phyloP scores from a whole-genome alignment of 495 filamentous ascomycete genomes.

The Penicillium bovifimosum region DNA sequence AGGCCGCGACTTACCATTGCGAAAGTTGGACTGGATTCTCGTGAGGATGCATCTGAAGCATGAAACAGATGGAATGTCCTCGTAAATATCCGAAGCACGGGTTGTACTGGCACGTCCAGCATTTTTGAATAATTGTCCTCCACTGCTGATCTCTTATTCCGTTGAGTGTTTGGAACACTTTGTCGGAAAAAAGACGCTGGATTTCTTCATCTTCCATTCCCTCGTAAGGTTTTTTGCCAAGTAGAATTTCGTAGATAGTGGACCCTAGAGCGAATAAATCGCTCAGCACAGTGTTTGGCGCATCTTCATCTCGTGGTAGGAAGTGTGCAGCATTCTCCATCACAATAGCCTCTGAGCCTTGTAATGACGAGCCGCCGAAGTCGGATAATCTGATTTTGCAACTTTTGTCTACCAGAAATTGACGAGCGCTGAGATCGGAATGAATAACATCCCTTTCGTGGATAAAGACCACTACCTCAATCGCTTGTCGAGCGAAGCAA shows the following conservation, averaged over 20 bases:
- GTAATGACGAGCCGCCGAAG: conserved; percentile 30
- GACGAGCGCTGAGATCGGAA: conserved; percentile 6
- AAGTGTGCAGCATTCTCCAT: conserved; percentile 3
- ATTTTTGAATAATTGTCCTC: conserved; percentile 10
- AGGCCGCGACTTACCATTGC: no score
- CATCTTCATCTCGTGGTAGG: no score
- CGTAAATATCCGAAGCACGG: background rate
- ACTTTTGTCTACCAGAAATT: conserved; percentile 13
- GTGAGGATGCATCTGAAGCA: no score
- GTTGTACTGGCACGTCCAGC: conserved; percentile 9
- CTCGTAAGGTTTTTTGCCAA: conserved; percentile 21
- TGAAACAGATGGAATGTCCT: background rate
- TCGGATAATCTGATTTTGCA: conserved; percentile 23
- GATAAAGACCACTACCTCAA: conserved; percentile 3
- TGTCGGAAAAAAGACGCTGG: conserved; percentile 8
- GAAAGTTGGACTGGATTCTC: no score
- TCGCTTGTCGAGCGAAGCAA: conserved; percentile 1
- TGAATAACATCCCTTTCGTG: conserved; percentile 5
- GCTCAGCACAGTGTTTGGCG: conserved; percentile 6
- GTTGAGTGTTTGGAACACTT: conserved; percentile 14
- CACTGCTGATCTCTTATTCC: conserved; percentile 2
- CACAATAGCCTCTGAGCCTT: conserved; percentile 10
- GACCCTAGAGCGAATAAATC: conserved; percentile 26
- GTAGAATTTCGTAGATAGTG: conserved; percentile 25
- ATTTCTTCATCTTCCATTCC: conserved; percentile 19